Evolutionary conservation across 495 filamentous ascomycete genomes (phyloP).

Genomic region (Neurospora sp.): DNA sequence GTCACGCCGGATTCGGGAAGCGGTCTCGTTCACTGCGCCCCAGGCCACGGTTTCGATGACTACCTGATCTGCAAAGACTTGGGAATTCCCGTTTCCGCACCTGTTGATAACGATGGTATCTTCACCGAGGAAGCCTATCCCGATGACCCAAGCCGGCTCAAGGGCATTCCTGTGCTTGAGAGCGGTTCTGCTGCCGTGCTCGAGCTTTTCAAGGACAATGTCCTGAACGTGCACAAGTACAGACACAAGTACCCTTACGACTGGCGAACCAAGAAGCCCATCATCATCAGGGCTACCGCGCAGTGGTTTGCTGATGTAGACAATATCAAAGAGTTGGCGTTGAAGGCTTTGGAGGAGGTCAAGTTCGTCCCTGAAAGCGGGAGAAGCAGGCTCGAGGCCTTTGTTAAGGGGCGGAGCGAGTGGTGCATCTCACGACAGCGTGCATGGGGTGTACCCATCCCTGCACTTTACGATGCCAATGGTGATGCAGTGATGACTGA

Average conservation of each 20-base stretch:
- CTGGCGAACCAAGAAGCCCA: conserved; percentile 87
- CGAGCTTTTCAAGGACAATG: conserved; percentile 45
- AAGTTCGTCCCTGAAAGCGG: conserved; percentile 68
- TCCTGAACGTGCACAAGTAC: conserved; percentile 60
- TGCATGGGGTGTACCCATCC: conserved; percentile 94
- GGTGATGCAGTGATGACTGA: conserved; percentile 66
- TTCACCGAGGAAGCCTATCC: conserved; percentile 74
- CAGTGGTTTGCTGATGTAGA: conserved; percentile 97
- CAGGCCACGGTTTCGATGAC: conserved; percentile 94
- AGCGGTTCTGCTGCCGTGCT: conserved; percentile 62
- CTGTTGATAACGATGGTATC: conserved; percentile 68
- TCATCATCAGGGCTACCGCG: conserved; percentile 83
- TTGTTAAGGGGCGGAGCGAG: conserved; percentile 77
- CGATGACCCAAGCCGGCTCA: conserved; percentile 47
- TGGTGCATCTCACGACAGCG: conserved; percentile 99
- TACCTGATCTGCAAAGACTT: conserved; percentile 66
- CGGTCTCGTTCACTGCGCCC: conserved; percentile 86
- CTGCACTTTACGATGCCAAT: conserved; percentile 68
- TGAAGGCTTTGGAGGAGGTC: conserved; percentile 58
- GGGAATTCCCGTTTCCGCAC: conserved; percentile 62
- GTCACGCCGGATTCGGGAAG: conserved; percentile 81
- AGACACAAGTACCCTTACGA: conserved; percentile 94
- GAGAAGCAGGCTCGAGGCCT: conserved; percentile 63
- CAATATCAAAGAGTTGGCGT: conserved; percentile 61
- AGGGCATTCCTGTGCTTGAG: conserved; percentile 30